These are phyloP conservation scores for Aspergillus ustus DNA, from an alignment of 2,329 filamentous ascomycete species.

Conservation along the genomic window DNA sequence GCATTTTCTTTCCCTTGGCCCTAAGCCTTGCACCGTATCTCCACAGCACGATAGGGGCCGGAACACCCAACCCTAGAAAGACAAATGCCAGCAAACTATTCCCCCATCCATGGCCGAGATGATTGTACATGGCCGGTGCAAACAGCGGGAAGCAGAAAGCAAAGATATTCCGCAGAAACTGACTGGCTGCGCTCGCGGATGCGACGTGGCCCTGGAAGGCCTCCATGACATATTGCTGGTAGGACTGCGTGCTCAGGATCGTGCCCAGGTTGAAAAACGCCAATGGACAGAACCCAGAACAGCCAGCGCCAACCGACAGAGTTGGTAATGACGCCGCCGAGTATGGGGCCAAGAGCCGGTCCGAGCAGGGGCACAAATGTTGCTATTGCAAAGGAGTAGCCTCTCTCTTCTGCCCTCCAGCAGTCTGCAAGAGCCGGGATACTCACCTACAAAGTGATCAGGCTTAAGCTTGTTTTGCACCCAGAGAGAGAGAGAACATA, in stretches of 20 bases:
- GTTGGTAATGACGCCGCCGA: not conserved
- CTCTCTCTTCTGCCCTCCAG: not conserved
- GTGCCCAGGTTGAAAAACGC: constrained; percentile 45
- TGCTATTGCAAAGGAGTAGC: not conserved
- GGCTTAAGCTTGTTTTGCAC: not conserved
- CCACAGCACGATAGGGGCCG: not conserved
- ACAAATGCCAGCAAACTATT: constrained; percentile 4
- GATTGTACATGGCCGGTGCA: constrained; percentile 9
- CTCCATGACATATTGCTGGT: constrained; percentile 41
- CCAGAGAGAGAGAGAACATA: not conserved
- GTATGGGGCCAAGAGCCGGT: not conserved
- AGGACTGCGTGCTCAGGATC: constrained; percentile 48
- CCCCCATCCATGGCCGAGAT: constrained; percentile 3
- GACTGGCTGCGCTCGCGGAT: constrained; percentile 38
- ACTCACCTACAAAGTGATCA: not conserved
- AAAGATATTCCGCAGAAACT: constrained; percentile 30
- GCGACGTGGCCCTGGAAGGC: constrained; percentile 43
- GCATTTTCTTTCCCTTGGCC: too few species aligned
- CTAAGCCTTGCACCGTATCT: not conserved
- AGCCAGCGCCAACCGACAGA: not conserved
- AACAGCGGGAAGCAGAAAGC: constrained; percentile 8
- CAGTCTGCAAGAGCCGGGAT: not conserved
- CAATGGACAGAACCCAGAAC: not conserved
- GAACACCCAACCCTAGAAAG: not conserved
- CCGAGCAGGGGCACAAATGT: not conserved